Conservation (phyloP, 1,284 basidiomycete genomes). For the Mycena sp. region DNA sequence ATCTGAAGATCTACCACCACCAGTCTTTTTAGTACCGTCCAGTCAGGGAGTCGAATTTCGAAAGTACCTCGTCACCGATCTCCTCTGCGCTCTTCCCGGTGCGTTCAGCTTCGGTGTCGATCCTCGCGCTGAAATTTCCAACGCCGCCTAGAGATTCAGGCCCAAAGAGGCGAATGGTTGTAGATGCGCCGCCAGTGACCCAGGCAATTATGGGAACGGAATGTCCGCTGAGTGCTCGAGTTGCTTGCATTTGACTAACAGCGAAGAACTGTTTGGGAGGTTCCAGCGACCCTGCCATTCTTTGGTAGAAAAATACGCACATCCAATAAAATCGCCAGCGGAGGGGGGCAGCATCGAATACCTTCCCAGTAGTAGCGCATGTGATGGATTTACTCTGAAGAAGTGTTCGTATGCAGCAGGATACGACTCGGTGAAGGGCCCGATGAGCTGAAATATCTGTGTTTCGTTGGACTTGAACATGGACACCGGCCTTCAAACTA, state of each 20-base stretch:
- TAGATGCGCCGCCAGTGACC: not conserved
- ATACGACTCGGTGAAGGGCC: constrained; percentile 22
- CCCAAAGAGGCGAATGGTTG: not conserved
- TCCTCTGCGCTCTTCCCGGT: not conserved
- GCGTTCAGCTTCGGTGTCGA: not conserved
- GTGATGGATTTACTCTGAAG: not conserved
- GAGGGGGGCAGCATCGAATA: not conserved
- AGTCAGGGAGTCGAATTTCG: not conserved
- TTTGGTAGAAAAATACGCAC: not conserved
- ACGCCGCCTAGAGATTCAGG: constrained; percentile 8
- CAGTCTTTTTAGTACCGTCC: not conserved
- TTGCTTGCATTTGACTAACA: not conserved
- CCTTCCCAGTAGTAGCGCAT: constrained; percentile 1
- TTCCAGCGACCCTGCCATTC: not conserved
- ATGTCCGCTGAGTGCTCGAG: constrained; percentile 2
- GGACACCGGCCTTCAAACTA: constrained; percentile 2
- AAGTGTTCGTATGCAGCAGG: constrained; percentile 9
- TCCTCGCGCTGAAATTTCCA: not conserved
- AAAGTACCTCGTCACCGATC: constrained; percentile 5
- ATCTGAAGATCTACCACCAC: constrained; percentile 28
- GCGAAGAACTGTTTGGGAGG: not conserved
- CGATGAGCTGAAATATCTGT: constrained; percentile 16
- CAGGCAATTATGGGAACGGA: not conserved
- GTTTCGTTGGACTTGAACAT: constrained; percentile 15
- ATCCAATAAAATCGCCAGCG: not conserved